A percentile compares a stretch with the other conserved stretches of the same genome.
Conservation (phyloP, 306 rosid species). For the Castanospermum australe region DNA sequence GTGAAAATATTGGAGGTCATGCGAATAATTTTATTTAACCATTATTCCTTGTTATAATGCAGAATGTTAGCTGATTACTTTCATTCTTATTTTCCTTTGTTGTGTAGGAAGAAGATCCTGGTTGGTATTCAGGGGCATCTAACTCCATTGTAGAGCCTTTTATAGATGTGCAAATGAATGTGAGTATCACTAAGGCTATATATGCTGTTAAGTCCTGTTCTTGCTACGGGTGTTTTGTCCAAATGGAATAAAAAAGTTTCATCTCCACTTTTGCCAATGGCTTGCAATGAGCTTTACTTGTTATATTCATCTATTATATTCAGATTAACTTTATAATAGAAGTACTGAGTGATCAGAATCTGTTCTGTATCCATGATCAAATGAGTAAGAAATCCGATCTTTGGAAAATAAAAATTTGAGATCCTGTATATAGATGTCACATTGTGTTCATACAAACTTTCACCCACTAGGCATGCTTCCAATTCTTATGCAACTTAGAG, state of each 20-base stretch:
- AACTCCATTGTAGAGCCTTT: slow-evolving; percentile 71
- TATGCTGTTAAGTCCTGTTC: neutral
- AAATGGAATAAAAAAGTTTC: neutral
- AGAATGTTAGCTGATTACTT: slow-evolving; percentile 29
- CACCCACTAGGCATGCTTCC: neutral
- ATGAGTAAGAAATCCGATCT: neutral
- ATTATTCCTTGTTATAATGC: neutral
- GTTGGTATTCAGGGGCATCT: slow-evolving; percentile 95
- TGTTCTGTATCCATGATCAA: slow-evolving; percentile 8
- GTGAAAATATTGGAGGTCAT: slow-evolving; percentile 91
- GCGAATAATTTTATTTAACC: neutral
- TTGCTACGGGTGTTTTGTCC: neutral
- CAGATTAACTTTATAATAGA: neutral
- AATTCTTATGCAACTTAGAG: slow-evolving; percentile 7
- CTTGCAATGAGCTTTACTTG: neutral
- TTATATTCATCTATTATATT: neutral
- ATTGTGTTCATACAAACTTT: neutral
- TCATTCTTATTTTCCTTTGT: neutral
- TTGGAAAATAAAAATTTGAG: neutral
- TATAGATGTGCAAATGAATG: slow-evolving; percentile 76
- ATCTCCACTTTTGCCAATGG: neutral
- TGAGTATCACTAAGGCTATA: slow-evolving; percentile 39
- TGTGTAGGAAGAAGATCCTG: slow-evolving; percentile 86
- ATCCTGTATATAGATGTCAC: neutral
- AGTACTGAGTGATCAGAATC: neutral